These are phyloP conservation scores for Alliaria petiolata DNA, from an alignment of 345 rosid species.

Conservation along the genomic window DNA sequence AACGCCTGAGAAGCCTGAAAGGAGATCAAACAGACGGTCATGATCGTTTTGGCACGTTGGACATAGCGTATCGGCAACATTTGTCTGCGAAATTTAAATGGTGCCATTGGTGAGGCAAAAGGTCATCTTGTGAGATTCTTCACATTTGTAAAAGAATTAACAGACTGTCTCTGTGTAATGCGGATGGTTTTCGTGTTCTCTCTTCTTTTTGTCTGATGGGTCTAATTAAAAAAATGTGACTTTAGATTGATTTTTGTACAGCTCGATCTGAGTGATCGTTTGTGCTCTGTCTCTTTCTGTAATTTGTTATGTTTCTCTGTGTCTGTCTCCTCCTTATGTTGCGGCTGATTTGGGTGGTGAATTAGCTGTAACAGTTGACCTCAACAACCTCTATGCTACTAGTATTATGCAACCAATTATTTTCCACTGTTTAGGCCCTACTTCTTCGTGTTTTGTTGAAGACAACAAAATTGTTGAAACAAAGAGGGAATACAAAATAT, in stretches of 20 bases:
- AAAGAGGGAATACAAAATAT: too few species aligned
- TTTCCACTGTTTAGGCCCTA: background rate
- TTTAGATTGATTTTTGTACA: constrained; percentile 15
- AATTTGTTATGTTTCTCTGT: constrained; percentile 13
- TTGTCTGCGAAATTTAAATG: background rate
- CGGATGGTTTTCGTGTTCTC: constrained; percentile 18
- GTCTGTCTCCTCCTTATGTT: constrained; percentile 19
- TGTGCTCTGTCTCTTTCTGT: constrained; percentile 21
- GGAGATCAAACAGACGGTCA: constrained; percentile 3
- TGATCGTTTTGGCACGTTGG: constrained; percentile 6
- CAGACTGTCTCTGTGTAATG: constrained; percentile 12
- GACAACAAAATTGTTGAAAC: too few species aligned
- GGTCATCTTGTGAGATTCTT: background rate
- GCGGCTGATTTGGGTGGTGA: constrained; percentile 24
- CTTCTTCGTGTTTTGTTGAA: background rate
- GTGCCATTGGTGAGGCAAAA: background rate
- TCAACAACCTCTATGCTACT: background rate
- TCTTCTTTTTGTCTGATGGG: background rate
- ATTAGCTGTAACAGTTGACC: constrained; percentile 28
- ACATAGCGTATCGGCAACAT: constrained; percentile 3
- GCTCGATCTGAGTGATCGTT: constrained; percentile 12
- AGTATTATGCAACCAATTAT: constrained; percentile 2
- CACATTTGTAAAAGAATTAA: background rate
- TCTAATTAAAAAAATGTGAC: constrained; percentile 19
- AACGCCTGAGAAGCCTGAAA: background rate